A percentile compares a stretch with the other conserved stretches of the same genome.
phyloP scores from a whole-genome alignment of 1,139 yeast genomes.

The Pichia sp. region DNA sequence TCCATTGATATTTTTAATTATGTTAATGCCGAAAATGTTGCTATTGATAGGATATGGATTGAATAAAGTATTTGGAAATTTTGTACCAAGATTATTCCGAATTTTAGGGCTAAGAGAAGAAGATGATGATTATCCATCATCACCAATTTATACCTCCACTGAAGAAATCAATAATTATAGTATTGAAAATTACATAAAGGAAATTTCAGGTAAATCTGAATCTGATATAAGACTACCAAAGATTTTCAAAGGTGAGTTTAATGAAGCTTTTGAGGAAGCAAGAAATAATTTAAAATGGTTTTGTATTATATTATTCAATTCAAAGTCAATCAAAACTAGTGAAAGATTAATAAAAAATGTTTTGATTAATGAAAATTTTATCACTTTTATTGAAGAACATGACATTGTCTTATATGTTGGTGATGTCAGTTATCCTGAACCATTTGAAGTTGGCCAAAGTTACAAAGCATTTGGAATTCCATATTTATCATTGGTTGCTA shows the following conservation, averaged over 20 bases:
- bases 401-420: slow-evolving; percentile 37
- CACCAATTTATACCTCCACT: slow-evolving; percentile 25
- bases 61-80: slow-evolving; percentile 29
- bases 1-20: slow-evolving; percentile 39
- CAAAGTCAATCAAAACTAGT: slow-evolving; percentile 30
- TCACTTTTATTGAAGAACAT: slow-evolving; percentile 32
- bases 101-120: slow-evolving; percentile 29
- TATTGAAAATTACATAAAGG: slow-evolving; percentile 19
- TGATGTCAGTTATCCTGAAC: slow-evolving; percentile 42
- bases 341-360: slow-evolving; percentile 30
- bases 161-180: slow-evolving; percentile 18
- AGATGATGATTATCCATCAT: slow-evolving; percentile 28
- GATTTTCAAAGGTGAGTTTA: slow-evolving; percentile 35
- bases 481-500: slow-evolving; percentile 40
- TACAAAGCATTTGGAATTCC: slow-evolving; percentile 41
- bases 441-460: slow-evolving; percentile 43
- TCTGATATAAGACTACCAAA: slow-evolving; percentile 16
- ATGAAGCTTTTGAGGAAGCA: slow-evolving; percentile 37
- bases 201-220: not conserved
- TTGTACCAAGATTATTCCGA: slow-evolving; percentile 28
- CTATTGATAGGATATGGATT: slow-evolving; percentile 32
- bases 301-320: slow-evolving; percentile 36
- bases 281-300: slow-evolving; percentile 42
- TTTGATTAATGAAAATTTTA: slow-evolving; percentile 30
- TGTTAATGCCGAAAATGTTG: slow-evolving; percentile 42